Evolutionary conservation across 2,329 filamentous ascomycete genomes (phyloP).

Genomic region (Calonectria crousiana): DNA sequence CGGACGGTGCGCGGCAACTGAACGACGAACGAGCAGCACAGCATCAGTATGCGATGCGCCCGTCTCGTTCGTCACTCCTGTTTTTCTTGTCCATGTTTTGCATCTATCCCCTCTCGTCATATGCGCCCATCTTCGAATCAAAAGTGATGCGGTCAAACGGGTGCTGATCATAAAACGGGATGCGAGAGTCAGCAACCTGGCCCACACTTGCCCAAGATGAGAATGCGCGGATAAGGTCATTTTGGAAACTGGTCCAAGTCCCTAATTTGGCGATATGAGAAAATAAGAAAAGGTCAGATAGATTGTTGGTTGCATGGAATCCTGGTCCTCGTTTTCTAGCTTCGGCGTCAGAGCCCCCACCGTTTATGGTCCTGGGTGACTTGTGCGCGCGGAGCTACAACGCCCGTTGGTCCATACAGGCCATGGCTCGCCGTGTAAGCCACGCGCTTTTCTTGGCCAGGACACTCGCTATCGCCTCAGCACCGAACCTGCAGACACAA

Average conservation of each 20-base stretch:
- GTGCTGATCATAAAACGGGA: not conserved
- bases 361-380: conserved; percentile 17
- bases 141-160: not conserved
- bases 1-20: not conserved
- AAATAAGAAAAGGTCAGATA: not conserved
- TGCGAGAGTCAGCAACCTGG: not conserved
- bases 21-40: not conserved
- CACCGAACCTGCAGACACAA: not conserved
- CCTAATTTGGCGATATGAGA: conserved; percentile 6
- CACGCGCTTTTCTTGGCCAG: not conserved
- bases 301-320: conserved; percentile 13
- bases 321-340: conserved; percentile 21
- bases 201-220: not conserved
- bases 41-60: not conserved
- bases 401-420: not conserved
- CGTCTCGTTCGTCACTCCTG: not conserved
- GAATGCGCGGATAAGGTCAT: conserved; percentile 19
- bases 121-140: not conserved
- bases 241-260: not conserved
- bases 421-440: not conserved
- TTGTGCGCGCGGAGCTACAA: conserved; percentile 5
- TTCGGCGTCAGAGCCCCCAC: conserved; percentile 26
- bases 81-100: not conserved
- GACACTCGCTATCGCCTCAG: not conserved
- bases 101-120: not conserved